Percentiles rank a stretch among this genome's conserved stretches.
Evolutionary conservation across 2,329 filamentous ascomycete species (phyloP).

Genomic region (Claviceps monticola): DNA sequence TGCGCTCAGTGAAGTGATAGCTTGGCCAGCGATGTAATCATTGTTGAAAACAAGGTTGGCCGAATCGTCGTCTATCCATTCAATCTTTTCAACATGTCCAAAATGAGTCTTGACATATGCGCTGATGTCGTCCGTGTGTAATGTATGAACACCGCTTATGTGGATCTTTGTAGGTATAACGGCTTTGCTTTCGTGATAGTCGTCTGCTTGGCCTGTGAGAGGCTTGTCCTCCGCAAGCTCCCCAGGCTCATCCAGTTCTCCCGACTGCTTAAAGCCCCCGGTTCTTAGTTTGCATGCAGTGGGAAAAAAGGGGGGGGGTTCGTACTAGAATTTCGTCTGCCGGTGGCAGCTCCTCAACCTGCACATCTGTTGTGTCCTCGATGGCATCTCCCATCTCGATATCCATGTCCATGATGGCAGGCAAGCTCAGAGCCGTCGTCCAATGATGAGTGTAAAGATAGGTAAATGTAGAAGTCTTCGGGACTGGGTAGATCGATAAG

Average conservation of each 20-base stretch:
- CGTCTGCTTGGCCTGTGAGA: background rate
- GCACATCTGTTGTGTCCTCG: conserved; percentile 19
- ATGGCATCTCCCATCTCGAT: conserved; percentile 58
- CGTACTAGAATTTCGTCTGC: conserved; percentile 25
- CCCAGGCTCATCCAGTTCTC: conserved; percentile 24
- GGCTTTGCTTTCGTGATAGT: conserved; percentile 13
- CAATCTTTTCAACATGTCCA: conserved; percentile 46
- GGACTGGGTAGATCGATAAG: too few relatives aligned
- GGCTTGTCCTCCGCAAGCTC: conserved; percentile 24
- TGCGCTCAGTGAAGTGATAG: conserved; percentile 38
- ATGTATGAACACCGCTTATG: conserved; percentile 65
- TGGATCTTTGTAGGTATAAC: conserved; percentile 52
- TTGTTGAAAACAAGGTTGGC: conserved; percentile 70
- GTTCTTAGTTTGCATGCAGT: conserved; percentile 5
- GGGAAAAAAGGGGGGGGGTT: background rate
- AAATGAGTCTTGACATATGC: conserved; percentile 60
- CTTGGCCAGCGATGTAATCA: conserved; percentile 36
- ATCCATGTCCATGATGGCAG: conserved; percentile 46
- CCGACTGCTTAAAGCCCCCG: conserved; percentile 16
- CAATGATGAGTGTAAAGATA: too few relatives aligned
- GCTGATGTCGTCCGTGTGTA: conserved; percentile 70
- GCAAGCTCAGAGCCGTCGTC: background rate
- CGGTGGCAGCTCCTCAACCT: conserved; percentile 13
- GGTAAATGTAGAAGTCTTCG: background rate
- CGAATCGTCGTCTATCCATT: conserved; percentile 92